Percentiles rank a stretch among this genome's conserved stretches.
Conservation (phyloP, 352 stramenopile genomes). For the Phytophthora agathidicida region DNA sequence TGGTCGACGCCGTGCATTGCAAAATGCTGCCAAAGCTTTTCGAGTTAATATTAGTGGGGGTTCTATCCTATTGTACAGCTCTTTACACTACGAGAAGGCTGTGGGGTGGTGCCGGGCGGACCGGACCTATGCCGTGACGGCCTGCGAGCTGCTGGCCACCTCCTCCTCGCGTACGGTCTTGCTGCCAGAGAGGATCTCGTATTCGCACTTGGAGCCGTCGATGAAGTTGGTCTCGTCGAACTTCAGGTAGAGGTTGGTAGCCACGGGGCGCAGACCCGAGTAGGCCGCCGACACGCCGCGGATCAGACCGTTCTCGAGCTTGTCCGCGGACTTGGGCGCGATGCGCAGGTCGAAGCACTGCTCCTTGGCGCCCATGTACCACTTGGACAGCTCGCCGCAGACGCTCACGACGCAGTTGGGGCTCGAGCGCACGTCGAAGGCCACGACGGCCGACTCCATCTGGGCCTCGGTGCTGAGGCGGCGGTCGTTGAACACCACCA, state of each 20-base stretch:
- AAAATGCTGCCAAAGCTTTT: conserved; percentile 30
- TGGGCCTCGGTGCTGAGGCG: conserved; percentile 32
- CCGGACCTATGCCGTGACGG: conserved; percentile 17
- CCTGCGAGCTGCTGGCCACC: conserved; percentile 16
- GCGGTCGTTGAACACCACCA: conserved; percentile 77
- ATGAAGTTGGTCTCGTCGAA: conserved; percentile 84
- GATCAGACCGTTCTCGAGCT: conserved; percentile 66
- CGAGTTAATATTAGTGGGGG: conserved; percentile 45
- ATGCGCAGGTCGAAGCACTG: conserved; percentile 79
- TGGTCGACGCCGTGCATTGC: not conserved
- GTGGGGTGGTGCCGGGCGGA: not conserved
- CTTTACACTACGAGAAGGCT: conserved; percentile 42
- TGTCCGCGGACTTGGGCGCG: conserved; percentile 61
- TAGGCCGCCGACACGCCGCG: conserved; percentile 73
- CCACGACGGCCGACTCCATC: conserved; percentile 64
- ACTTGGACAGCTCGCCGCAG: conserved; percentile 64
- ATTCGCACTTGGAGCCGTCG: conserved; percentile 66
- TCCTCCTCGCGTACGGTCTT: conserved; percentile 56
- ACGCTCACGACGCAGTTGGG: conserved; percentile 81
- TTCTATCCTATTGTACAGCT: conserved; percentile 72
- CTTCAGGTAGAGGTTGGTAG: conserved; percentile 77
- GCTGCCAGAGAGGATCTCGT: conserved; percentile 68
- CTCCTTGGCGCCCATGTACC: conserved; percentile 67
- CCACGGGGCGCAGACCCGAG: conserved; percentile 49
- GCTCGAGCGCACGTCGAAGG: conserved; percentile 71